phyloP scores from a whole-genome alignment of 768 basidiomycete genomes.

The Boletus tylopilopsis region DNA sequence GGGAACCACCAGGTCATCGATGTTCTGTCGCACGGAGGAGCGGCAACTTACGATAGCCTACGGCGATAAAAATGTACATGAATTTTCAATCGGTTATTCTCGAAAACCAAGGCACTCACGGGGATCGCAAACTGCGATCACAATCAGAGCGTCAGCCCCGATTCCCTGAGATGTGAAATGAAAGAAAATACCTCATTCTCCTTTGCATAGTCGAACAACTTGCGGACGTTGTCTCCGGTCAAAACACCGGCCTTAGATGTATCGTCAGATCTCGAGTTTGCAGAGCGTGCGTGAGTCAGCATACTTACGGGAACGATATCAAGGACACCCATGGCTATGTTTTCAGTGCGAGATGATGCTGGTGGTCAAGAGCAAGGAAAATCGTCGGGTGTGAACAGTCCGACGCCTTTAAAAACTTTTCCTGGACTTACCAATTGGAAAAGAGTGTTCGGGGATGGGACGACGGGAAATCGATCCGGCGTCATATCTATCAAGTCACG shows the following conservation, averaged over 20 bases:
- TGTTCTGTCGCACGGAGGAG: not conserved
- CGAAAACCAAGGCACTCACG: slow-evolving; percentile 44
- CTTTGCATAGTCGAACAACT: slow-evolving; percentile 93
- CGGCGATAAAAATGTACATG: not conserved
- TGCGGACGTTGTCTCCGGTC: slow-evolving; percentile 92
- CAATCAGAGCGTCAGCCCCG: slow-evolving; percentile 7
- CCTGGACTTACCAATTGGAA: slow-evolving; percentile 14
- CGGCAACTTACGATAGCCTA: slow-evolving; percentile 71
- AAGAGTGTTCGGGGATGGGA: not conserved
- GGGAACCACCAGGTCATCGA: not conserved
- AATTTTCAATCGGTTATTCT: not conserved
- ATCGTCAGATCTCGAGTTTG: slow-evolving; percentile 3
- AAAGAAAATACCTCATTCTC: slow-evolving; percentile 63
- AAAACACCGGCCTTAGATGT: slow-evolving; percentile 78
- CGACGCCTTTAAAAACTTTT: not conserved
- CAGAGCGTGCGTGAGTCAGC: not conserved
- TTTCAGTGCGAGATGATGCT: slow-evolving; percentile 1
- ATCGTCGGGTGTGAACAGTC: not conserved
- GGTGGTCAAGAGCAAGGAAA: slow-evolving; percentile 3
- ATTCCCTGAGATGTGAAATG: not conserved
- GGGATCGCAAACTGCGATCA: slow-evolving; percentile 72
- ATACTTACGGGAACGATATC: slow-evolving; percentile 82
- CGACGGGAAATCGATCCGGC: not conserved
- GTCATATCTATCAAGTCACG: slow-evolving; percentile 11
- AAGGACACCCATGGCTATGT: slow-evolving; percentile 64